phyloP scores from a whole-genome alignment of 2,329 filamentous ascomycete genomes.

The Fusarium redolens region DNA sequence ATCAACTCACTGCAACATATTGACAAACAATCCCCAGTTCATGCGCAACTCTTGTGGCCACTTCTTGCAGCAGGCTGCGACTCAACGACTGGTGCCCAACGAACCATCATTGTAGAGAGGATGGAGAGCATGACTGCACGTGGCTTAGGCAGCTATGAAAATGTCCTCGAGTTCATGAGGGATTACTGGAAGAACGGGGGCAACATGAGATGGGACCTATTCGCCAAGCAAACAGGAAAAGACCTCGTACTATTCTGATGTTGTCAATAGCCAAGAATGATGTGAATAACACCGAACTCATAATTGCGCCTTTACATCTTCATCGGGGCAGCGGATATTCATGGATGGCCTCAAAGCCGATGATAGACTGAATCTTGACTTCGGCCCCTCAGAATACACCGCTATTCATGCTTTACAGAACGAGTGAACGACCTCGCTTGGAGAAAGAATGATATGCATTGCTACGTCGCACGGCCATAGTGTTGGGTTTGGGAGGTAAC shows the following conservation, averaged over 20 bases:
- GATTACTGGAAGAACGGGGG: slow-evolving; percentile 13
- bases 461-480: not conserved
- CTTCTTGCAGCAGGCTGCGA: slow-evolving; percentile 15
- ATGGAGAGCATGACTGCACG: slow-evolving; percentile 3
- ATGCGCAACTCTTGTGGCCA: slow-evolving; percentile 8
- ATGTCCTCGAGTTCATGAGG: slow-evolving; percentile 11
- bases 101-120: not conserved
- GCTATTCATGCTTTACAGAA: not conserved
- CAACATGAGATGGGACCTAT: slow-evolving; percentile 7
- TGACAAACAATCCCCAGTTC: not conserved
- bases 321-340: not conserved
- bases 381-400: not conserved
- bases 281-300: not conserved
- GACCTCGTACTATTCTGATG: slow-evolving; percentile 13
- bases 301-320: not conserved
- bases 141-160: not conserved
- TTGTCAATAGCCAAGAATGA: not conserved
- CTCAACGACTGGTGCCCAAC: not conserved
- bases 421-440: accelerated
- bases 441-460: not conserved
- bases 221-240: slow-evolving; percentile 10
- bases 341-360: not conserved
- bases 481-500: not conserved
- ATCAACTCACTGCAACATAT: not conserved
- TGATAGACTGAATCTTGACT: not conserved